A percentile compares a stretch with the other conserved stretches of the same genome.
These are phyloP conservation scores for Leccinum fuscescens DNA, from an alignment of 1,284 basidiomycete species.

Conservation along the genomic window DNA sequence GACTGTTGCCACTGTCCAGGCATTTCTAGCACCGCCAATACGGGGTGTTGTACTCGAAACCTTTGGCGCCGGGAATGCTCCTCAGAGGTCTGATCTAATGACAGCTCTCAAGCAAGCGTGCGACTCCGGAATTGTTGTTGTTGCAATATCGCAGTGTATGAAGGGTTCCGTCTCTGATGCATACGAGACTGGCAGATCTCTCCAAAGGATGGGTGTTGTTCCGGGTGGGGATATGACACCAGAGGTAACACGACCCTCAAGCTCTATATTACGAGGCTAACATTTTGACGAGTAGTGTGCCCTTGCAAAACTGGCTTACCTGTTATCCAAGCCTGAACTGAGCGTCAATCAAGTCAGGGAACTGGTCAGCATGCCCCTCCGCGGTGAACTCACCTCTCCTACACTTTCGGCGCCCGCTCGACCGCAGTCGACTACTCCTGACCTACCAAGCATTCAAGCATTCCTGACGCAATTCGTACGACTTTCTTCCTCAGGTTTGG, in stretches of 20 bases:
- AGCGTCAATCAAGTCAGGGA: constrained; percentile 65
- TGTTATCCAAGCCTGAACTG: constrained; percentile 83
- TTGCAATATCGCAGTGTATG: constrained; percentile 88
- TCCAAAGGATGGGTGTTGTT: constrained; percentile 73
- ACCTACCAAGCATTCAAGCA: constrained; percentile 59
- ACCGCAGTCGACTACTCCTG: constrained; percentile 46
- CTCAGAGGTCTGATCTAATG: constrained; percentile 68
- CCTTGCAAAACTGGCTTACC: constrained; percentile 83
- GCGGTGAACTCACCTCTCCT: constrained; percentile 80
- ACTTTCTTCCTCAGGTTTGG: constrained; percentile 46
- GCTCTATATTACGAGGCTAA: constrained; percentile 9
- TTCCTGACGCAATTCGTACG: constrained; percentile 67
- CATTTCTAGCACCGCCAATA: constrained; percentile 71
- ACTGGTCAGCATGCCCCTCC: constrained; percentile 76
- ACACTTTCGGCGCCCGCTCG: constrained; percentile 39
- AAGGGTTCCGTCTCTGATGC: constrained; percentile 79
- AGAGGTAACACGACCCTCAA: constrained; percentile 54
- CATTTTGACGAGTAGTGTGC: constrained; percentile 58
- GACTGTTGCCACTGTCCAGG: constrained; percentile 64
- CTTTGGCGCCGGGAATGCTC: constrained; percentile 87
- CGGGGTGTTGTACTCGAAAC: constrained; percentile 84
- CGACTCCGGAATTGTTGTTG: constrained; percentile 80
- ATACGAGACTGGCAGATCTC: constrained; percentile 79
- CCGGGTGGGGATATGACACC: constrained; percentile 91
- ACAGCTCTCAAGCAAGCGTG: constrained; percentile 76